Evolutionary conservation across 345 rosid genomes (phyloP).

Genomic region (Moricandia arvensis): DNA sequence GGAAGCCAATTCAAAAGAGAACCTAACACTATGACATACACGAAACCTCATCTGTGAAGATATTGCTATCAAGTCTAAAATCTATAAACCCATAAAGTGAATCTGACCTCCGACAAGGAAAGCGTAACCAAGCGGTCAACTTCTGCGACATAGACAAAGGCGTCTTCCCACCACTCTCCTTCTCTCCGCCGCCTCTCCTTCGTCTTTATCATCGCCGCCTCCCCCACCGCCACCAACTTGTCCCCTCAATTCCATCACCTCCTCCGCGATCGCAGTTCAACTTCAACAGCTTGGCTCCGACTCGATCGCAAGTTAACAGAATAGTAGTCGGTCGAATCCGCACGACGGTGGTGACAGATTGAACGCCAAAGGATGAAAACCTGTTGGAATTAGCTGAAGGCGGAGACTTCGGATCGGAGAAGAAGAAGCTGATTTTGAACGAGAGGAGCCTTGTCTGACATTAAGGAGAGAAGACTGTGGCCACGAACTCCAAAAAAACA

Average conservation of each 20-base stretch:
- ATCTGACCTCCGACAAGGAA: constrained; percentile 53
- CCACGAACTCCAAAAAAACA: too few relatives aligned
- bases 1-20: too few relatives aligned
- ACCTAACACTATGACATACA: too few relatives aligned
- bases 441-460: too few relatives aligned
- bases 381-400: constrained; percentile 23
- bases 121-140: constrained; percentile 46
- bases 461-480: too few relatives aligned
- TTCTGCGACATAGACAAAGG: constrained; percentile 47
- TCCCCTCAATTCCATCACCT: constrained; percentile 33
- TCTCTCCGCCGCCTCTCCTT: constrained; percentile 31
- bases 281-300: constrained; percentile 31
- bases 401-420: constrained; percentile 17
- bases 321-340: constrained; percentile 10
- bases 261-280: constrained; percentile 28
- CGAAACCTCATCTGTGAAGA: too few relatives aligned
- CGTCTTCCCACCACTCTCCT: constrained; percentile 16
- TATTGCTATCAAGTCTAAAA: too few relatives aligned
- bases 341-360: constrained; percentile 17
- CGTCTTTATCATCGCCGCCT: constrained; percentile 12
- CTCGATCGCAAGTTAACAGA: constrained; percentile 32
- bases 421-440: too few relatives aligned
- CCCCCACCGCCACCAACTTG: constrained; percentile 34
- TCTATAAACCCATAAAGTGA: not conserved
- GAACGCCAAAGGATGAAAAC: constrained; percentile 25